Percentiles rank a stretch among this genome's conserved stretches.
Evolutionary conservation across 2,329 filamentous ascomycete species (phyloP).

Genomic region (Penicillium sp.): DNA sequence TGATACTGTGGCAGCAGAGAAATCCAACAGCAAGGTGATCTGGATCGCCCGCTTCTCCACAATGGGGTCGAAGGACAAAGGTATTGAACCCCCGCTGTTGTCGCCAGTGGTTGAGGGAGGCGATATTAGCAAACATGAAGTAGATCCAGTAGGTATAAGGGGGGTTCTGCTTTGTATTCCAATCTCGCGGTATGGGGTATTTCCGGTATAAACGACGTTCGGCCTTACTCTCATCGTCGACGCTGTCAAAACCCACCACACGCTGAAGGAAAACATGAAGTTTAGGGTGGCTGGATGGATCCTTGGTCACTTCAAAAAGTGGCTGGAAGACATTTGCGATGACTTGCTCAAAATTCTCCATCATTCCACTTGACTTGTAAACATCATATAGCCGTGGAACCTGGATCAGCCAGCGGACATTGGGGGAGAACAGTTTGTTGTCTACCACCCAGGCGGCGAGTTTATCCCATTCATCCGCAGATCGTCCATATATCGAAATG

Average conservation of each 20-base stretch:
- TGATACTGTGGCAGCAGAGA: constrained; percentile 94
- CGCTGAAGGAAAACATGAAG: constrained; percentile 92
- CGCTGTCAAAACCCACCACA: constrained; percentile 95
- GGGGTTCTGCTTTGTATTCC: constrained; percentile 91
- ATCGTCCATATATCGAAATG: constrained; percentile 93
- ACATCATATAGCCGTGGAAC: constrained; percentile 93
- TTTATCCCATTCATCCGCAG: constrained; percentile 95
- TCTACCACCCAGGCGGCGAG: constrained; percentile 96
- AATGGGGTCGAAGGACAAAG: constrained; percentile 88
- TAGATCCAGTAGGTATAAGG: constrained; percentile 99
- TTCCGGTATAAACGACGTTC: constrained; percentile 94
- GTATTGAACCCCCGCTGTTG: constrained; percentile 94
- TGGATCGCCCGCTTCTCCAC: constrained; percentile 93
- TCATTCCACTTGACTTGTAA: constrained; percentile 84
- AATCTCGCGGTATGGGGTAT: constrained; percentile 84
- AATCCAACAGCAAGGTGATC: constrained; percentile 92
- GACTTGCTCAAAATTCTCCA: constrained; percentile 88
- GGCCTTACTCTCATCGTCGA: constrained; percentile 96
- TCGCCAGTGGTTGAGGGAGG: constrained; percentile 87
- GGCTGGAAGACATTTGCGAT: constrained; percentile 90
- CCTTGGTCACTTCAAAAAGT: constrained; percentile 87
- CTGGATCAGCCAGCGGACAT: constrained; percentile 95
- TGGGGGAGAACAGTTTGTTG: constrained; percentile 97
- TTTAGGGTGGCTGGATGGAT: constrained; percentile 84
- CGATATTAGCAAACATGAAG: constrained; percentile 91